Conservation (phyloP, 257 asterid species). For the Przewalskia tangutica region DNA sequence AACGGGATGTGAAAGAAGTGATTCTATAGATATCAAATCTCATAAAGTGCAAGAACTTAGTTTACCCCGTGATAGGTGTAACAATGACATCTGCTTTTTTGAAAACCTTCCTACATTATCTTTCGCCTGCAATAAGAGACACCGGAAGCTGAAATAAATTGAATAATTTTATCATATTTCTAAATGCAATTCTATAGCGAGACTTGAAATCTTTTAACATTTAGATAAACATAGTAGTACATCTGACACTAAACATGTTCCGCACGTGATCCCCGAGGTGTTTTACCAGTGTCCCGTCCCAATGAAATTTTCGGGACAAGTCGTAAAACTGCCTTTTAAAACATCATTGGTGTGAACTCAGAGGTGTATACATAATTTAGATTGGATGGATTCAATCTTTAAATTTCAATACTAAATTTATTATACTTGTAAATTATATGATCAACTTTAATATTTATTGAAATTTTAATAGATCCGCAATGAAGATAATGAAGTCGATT, state of each 20-base stretch:
- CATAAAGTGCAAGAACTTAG: not conserved
- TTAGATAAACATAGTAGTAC: not conserved
- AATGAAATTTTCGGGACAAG: too few species aligned
- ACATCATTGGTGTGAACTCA: too few species aligned
- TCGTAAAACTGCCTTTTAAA: too few species aligned
- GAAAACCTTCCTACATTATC: constrained; percentile 73
- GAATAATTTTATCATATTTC: not conserved
- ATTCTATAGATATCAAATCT: not conserved
- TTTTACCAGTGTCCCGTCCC: too few species aligned
- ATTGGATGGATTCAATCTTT: too few species aligned
- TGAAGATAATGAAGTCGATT: too few species aligned
- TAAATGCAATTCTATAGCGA: not conserved
- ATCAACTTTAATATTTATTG: too few species aligned
- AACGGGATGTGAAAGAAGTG: not conserved
- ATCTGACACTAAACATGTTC: not conserved
- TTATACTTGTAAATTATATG: too few species aligned
- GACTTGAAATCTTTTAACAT: not conserved
- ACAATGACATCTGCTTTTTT: constrained; percentile 80
- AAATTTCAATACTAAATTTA: too few species aligned
- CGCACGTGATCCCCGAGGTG: not conserved
- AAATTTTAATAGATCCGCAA: too few species aligned
- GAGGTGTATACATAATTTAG: too few species aligned
- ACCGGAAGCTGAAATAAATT: not conserved
- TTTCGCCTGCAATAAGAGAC: constrained; percentile 51
- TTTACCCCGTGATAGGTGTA: constrained; percentile 91